These are phyloP conservation scores for Diaporthe helianthi DNA, from an alignment of 2,329 filamentous ascomycete genomes.

Conservation along the genomic window DNA sequence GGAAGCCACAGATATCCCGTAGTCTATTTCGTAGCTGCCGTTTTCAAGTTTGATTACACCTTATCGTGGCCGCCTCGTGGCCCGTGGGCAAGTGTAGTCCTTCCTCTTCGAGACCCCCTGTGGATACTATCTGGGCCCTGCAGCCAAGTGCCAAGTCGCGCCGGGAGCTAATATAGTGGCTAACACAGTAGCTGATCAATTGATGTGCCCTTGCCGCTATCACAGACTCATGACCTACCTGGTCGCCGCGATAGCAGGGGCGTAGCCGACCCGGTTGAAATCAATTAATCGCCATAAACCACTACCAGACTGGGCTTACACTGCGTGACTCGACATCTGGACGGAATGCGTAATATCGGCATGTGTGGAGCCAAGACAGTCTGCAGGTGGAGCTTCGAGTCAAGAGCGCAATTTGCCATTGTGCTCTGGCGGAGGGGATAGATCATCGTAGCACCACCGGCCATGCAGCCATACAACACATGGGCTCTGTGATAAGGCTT, in stretches of 20 bases:
- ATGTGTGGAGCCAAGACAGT: not conserved
- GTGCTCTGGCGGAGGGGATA: not conserved
- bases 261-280: slow-evolving; percentile 6
- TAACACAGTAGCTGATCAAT: no score
- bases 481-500: slow-evolving; percentile 21
- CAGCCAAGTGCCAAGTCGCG: slow-evolving; percentile 10
- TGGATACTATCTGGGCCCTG: slow-evolving; percentile 12
- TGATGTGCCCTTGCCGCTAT: slow-evolving; percentile 11
- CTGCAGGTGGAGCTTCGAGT: not conserved
- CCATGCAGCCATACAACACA: not conserved
- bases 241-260: not conserved
- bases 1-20: not conserved
- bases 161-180: slow-evolving; percentile 10
- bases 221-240: no score
- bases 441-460: slow-evolving; percentile 5
- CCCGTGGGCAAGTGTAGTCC: not conserved
- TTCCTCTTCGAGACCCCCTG: slow-evolving; percentile 22
- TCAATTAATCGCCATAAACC: not conserved
- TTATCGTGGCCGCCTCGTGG: slow-evolving; percentile 10
- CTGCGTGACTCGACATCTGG: slow-evolving; percentile 21
- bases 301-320: not conserved
- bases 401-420: slow-evolving; percentile 8
- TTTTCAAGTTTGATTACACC: not conserved
- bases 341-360: not conserved
- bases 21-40: slow-evolving; percentile 3